Conservation (phyloP, 1,284 basidiomycete species). For the Cryptococcus depauperatus region DNA sequence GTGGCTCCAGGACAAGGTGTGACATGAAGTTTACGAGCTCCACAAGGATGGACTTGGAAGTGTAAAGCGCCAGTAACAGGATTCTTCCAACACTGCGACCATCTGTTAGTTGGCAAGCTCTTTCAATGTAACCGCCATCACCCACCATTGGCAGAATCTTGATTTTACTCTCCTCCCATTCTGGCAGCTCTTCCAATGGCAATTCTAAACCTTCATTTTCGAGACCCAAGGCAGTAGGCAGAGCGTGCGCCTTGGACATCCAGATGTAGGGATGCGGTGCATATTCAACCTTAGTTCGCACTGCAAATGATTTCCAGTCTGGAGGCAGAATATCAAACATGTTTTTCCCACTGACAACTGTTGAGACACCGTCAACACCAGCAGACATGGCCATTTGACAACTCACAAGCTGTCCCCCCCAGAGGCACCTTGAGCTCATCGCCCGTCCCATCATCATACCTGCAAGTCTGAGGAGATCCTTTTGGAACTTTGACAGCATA, state of each 20-base stretch:
- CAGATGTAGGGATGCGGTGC: slow-evolving; percentile 74
- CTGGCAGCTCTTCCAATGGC: slow-evolving; percentile 56
- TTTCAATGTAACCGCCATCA: slow-evolving; percentile 4
- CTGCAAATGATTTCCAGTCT: slow-evolving; percentile 70
- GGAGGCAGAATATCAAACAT: slow-evolving; percentile 76
- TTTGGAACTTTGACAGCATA: slow-evolving; percentile 68
- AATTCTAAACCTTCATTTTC: slow-evolving; percentile 66
- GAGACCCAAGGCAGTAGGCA: slow-evolving; percentile 67
- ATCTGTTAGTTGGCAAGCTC: background rate
- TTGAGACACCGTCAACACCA: slow-evolving; percentile 1
- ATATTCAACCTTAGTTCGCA: slow-evolving; percentile 61
- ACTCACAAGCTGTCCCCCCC: slow-evolving; percentile 75
- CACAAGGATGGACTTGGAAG: slow-evolving; percentile 68
- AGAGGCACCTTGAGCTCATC: slow-evolving; percentile 74
- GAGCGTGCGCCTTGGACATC: slow-evolving; percentile 67
- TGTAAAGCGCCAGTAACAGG: slow-evolving; percentile 66
- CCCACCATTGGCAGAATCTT: slow-evolving; percentile 62
- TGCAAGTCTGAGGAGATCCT: slow-evolving; percentile 58
- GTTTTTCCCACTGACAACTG: slow-evolving; percentile 57
- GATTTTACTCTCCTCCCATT: slow-evolving; percentile 63
- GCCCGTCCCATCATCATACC: slow-evolving; percentile 82
- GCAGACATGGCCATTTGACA: background rate
- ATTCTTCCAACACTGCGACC: slow-evolving; percentile 67
- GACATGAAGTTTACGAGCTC: slow-evolving; percentile 53
- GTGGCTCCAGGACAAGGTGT: slow-evolving; percentile 51